These are phyloP conservation scores for Panaeolus papilionaceus DNA, from an alignment of 768 basidiomycete genomes.

Conservation along the genomic window DNA sequence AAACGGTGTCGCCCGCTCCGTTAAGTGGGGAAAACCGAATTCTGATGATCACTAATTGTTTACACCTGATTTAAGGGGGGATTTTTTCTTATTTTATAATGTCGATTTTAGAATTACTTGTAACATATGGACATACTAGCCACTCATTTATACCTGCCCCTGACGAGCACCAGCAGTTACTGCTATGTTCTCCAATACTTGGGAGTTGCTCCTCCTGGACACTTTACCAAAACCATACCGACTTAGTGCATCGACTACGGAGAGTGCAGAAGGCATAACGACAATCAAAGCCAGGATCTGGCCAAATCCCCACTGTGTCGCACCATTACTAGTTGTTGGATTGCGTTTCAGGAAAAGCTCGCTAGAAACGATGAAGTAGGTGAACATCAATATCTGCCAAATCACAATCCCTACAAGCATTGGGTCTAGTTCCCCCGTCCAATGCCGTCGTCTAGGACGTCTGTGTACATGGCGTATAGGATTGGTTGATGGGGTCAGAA, in stretches of 20 bases:
- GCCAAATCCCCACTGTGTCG: conserved; percentile 44
- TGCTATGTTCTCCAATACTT: neutral
- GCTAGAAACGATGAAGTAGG: conserved; percentile 46
- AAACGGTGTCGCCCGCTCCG: conserved; percentile 53
- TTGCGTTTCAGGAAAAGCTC: conserved; percentile 43
- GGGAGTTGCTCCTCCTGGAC: neutral
- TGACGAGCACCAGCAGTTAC: neutral
- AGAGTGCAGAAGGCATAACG: conserved; percentile 37
- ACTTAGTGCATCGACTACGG: conserved; percentile 18
- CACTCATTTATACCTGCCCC: conserved; percentile 1
- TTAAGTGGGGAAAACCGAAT: conserved; percentile 64
- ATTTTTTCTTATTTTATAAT: neutral
- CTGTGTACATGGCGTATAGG: neutral
- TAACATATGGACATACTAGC: neutral
- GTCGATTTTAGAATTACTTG: neutral
- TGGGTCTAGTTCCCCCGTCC: conserved; percentile 42
- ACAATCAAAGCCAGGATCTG: conserved; percentile 50
- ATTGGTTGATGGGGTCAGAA: neutral
- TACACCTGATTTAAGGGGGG: neutral
- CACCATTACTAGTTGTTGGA: conserved; percentile 29
- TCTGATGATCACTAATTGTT: conserved; percentile 57
- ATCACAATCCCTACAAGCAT: conserved; percentile 48
- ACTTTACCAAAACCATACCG: conserved; percentile 17
- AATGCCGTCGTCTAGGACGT: conserved; percentile 39
- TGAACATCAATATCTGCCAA: conserved; percentile 42